Evolutionary conservation across 2,329 filamentous ascomycete species (phyloP).

Genomic region (Xylaria multiplex): DNA sequence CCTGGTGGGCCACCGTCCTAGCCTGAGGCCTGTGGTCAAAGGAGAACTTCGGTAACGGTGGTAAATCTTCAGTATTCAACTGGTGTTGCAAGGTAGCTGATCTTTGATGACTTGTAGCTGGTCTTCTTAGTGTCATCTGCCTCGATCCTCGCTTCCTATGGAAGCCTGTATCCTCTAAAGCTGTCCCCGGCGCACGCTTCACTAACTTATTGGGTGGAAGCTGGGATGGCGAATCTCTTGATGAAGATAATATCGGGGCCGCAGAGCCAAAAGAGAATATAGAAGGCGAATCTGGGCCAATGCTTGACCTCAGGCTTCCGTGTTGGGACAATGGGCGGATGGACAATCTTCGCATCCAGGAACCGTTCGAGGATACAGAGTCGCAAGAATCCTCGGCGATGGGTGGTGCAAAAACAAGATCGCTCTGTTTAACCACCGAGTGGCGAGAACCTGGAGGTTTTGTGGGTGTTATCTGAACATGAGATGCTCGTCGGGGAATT

Average conservation of each 20-base stretch:
- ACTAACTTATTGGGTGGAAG: constrained; percentile 79
- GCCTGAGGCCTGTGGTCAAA: constrained; percentile 49
- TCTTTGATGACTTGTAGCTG: constrained; percentile 82
- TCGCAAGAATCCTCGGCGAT: constrained; percentile 61
- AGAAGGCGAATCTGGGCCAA: constrained; percentile 72
- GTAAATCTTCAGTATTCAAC: constrained; percentile 42
- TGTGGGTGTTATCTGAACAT: constrained; percentile 54
- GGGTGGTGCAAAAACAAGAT: constrained; percentile 38
- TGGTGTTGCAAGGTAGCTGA: constrained; percentile 73
- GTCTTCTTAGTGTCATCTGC: constrained; percentile 74
- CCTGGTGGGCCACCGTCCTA: constrained; percentile 42
- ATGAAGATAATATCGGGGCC: constrained; percentile 67
- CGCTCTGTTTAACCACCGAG: constrained; percentile 52
- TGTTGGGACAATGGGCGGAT: constrained; percentile 71
- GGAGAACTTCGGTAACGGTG: constrained; percentile 46
- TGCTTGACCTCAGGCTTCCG: constrained; percentile 71
- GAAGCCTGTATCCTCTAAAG: constrained; percentile 56
- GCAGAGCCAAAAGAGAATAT: constrained; percentile 74
- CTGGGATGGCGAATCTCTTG: constrained; percentile 53
- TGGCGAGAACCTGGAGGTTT: constrained; percentile 55
- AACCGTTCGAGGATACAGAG: constrained; percentile 70
- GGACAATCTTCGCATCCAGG: constrained; percentile 79
- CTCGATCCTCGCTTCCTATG: constrained; percentile 61
- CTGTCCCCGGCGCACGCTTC: constrained; percentile 73
- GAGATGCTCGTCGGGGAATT: constrained; percentile 45